Evolutionary conservation across 495 filamentous ascomycete genomes (phyloP).

Genomic region (Extremus antarcticus): DNA sequence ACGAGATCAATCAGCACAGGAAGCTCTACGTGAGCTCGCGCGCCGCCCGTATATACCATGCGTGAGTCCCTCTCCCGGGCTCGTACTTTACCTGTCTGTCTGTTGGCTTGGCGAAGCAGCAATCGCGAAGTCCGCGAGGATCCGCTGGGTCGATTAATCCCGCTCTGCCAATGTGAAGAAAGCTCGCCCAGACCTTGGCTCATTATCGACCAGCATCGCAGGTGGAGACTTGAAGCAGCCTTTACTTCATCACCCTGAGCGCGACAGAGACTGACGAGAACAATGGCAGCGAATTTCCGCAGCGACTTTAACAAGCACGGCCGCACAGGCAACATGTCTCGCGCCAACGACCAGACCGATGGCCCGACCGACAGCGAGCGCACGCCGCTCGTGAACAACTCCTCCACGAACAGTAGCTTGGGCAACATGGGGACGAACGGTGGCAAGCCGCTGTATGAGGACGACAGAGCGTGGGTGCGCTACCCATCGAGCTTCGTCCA

Average conservation of each 20-base stretch:
- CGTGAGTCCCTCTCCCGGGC: background rate
- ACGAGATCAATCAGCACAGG: background rate
- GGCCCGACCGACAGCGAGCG: conserved; percentile 8
- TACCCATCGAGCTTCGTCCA: conserved; percentile 44
- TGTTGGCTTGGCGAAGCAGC: no score
- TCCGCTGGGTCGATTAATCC: background rate
- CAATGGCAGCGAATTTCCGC: conserved; percentile 7
- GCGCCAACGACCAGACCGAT: conserved; percentile 1
- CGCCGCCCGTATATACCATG: background rate
- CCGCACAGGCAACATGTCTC: conserved; percentile 1
- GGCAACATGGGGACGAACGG: conserved; percentile 3
- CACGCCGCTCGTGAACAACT: conserved; percentile 9
- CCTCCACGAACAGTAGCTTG: conserved; percentile 3
- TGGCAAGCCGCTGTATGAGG: conserved; percentile 12
- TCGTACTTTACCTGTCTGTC: background rate
- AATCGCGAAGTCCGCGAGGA: no score
- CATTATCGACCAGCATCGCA: background rate
- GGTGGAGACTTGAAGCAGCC: background rate
- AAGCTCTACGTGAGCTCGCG: background rate
- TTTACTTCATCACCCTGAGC: background rate
- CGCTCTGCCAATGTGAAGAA: background rate
- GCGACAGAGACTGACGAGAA: background rate
- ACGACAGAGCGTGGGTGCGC: conserved; percentile 23
- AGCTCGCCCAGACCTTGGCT: background rate
- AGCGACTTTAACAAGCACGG: conserved; percentile 14